phyloP scores from a whole-genome alignment of 257 asterid species.

The Plantago ovata region DNA sequence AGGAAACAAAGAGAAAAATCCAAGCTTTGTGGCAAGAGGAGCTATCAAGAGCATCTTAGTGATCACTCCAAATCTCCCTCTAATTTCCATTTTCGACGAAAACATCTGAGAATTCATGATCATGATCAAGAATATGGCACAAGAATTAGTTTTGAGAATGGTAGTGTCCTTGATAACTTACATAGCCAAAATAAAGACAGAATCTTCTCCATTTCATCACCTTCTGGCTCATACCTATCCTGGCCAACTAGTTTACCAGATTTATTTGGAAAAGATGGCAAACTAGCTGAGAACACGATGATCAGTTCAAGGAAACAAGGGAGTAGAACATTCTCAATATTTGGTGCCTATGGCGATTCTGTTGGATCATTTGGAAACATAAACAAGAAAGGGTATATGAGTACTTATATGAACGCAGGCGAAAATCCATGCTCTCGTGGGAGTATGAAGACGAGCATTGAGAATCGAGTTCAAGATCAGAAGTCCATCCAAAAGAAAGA shows the following conservation, averaged over 20 bases:
- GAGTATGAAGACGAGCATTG: conserved; percentile 22
- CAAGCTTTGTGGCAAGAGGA: conserved; percentile 48
- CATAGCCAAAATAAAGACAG: conserved; percentile 40
- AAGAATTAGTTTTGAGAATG: conserved; percentile 43
- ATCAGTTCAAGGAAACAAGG: conserved; percentile 12
- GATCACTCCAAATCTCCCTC: conserved; percentile 34
- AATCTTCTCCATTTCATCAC: conserved; percentile 43
- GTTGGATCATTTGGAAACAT: conserved; percentile 10
- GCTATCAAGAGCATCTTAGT: conserved; percentile 16
- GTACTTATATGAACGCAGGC: conserved; percentile 13
- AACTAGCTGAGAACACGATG: conserved; percentile 18
- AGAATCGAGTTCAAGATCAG: conserved; percentile 30
- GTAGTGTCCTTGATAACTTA: conserved; percentile 29
- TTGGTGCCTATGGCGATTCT: conserved; percentile 28
- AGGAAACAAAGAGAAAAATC: conserved; percentile 81
- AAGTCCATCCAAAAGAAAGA: conserved; percentile 41
- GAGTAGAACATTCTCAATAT: conserved; percentile 28
- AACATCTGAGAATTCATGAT: conserved; percentile 25
- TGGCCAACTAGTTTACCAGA: conserved; percentile 38
- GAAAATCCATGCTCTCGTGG: conserved; percentile 20
- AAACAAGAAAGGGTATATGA: conserved; percentile 18
- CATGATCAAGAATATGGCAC: conserved; percentile 40
- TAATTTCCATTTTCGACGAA: conserved; percentile 31
- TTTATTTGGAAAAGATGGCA: conserved; percentile 27
- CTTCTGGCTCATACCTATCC: conserved; percentile 30